Conservation (phyloP, 2,329 filamentous ascomycete genomes). For the Colletotrichum australisinense region DNA sequence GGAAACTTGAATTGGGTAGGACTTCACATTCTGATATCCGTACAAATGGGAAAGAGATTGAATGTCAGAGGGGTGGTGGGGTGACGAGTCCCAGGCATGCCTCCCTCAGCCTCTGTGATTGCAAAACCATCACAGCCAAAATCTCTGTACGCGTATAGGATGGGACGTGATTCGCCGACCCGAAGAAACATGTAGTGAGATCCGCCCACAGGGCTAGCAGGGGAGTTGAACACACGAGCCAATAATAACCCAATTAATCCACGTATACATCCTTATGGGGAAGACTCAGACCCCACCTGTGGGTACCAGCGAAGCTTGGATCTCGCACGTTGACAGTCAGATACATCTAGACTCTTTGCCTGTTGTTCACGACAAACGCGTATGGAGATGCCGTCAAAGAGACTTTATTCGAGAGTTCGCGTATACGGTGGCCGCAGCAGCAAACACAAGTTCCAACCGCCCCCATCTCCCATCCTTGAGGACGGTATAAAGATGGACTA, state of each 20-base stretch:
- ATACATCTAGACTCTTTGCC: background rate
- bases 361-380: slow-evolving; percentile 7
- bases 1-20: background rate
- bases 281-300: background rate
- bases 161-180: slow-evolving; percentile 12
- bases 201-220: background rate
- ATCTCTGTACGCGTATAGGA: slow-evolving; percentile 13
- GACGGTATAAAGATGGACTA: background rate
- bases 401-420: background rate
- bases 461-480: too few species aligned
- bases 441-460: too few species aligned
- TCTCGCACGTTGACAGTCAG: background rate
- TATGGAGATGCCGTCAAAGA: slow-evolving; percentile 13
- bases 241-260: slow-evolving; percentile 1
- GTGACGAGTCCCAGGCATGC: background rate
- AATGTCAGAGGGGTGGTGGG: too few species aligned
- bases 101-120: background rate
- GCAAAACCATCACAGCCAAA: background rate
- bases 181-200: too few species aligned
- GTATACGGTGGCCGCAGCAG: background rate
- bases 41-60: background rate
- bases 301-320: background rate
- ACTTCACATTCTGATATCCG: background rate
- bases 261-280: slow-evolving; percentile 20
- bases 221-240: background rate